A percentile compares a stretch with the other conserved stretches of the same genome.
These are phyloP conservation scores for Xylaria sp. DNA, from an alignment of 2,329 filamentous ascomycete genomes.

Conservation along the genomic window DNA sequence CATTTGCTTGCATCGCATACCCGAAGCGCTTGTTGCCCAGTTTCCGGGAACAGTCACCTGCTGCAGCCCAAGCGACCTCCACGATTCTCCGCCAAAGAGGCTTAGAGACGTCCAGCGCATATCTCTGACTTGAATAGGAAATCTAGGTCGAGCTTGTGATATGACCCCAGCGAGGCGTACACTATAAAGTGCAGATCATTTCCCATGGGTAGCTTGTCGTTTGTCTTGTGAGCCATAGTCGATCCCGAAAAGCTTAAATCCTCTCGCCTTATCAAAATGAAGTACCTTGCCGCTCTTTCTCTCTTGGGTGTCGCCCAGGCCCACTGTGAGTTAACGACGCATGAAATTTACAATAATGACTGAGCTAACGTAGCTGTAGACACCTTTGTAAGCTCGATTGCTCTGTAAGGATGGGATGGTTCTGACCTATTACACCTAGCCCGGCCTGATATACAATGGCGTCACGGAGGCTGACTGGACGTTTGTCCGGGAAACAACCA, in stretches of 20 bases:
- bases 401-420: background rate
- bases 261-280: constrained; percentile 37
- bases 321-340: constrained; percentile 40
- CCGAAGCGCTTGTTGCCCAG: background rate
- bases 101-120: background rate
- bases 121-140: background rate
- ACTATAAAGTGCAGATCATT: constrained; percentile 36
- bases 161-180: background rate
- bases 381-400: constrained; percentile 41
- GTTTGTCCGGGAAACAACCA: constrained; percentile 53
- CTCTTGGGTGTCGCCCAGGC: constrained; percentile 43
- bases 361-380: constrained; percentile 40
- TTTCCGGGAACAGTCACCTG: background rate
- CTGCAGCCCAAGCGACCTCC: background rate
- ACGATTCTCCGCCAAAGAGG: constrained; percentile 10
- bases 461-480: constrained; percentile 50
- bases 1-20: constrained; percentile 7
- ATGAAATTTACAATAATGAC: background rate
- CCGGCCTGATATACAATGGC: constrained; percentile 44
- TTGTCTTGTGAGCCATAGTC: constrained; percentile 7
- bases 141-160: background rate
- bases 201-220: background rate
- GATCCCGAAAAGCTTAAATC: constrained; percentile 1
- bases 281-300: constrained; percentile 39
- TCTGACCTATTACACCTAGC: constrained; percentile 31